These are phyloP conservation scores for Biscogniauxia sp. DNA, from an alignment of 2,329 filamentous ascomycete genomes.

Conservation along the genomic window DNA sequence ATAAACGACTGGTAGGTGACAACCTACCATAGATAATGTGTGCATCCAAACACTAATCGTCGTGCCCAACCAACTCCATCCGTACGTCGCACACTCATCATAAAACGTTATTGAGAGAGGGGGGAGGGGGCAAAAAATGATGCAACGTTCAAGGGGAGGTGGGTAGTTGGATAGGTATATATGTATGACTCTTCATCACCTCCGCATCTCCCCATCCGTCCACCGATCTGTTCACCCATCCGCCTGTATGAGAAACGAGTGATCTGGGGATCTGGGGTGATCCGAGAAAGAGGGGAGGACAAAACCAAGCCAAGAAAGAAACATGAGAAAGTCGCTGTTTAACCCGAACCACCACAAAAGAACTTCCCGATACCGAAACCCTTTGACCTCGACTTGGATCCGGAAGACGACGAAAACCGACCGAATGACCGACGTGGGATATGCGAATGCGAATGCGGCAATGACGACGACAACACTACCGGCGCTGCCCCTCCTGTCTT, in stretches of 20 bases:
- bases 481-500: slow-evolving; percentile 2
- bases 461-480: background rate
- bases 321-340: background rate
- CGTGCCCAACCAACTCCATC: background rate
- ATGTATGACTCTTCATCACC: background rate
- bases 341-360: background rate
- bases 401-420: background rate
- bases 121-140: background rate
- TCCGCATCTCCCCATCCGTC: background rate
- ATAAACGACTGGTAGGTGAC: background rate
- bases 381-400: too few relatives aligned
- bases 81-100: background rate
- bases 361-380: background rate
- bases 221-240: background rate
- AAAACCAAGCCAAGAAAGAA: background rate
- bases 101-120: too few relatives aligned
- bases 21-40: background rate
- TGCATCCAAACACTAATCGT: background rate
- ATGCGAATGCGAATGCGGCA: background rate
- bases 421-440: background rate
- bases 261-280: background rate
- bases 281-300: background rate
- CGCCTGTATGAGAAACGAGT: background rate
- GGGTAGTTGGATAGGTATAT: background rate
- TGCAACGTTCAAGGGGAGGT: background rate